Evolutionary conservation across 371 early-diverging fungal species (phyloP).

Genomic region (Actinomucor elegans): DNA sequence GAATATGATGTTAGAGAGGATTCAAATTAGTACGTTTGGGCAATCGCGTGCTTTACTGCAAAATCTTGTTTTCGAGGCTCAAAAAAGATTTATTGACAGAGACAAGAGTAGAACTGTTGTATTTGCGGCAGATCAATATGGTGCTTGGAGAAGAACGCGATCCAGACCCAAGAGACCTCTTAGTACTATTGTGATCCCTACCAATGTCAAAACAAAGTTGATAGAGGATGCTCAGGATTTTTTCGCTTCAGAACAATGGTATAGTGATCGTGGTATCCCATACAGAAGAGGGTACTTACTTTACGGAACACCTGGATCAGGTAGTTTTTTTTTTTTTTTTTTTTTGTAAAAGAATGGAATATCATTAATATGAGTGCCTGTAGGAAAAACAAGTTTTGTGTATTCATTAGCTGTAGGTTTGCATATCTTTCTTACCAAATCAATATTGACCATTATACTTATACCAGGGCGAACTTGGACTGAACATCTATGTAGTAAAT

Average conservation of each 20-base stretch:
- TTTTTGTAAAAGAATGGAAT: conserved; percentile 49
- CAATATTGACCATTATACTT: neutral
- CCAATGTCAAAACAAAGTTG: conserved; percentile 59
- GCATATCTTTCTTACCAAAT: neutral
- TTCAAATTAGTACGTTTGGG: conserved; percentile 63
- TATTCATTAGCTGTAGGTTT: conserved; percentile 83
- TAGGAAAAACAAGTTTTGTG: conserved; percentile 95
- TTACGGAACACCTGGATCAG: conserved; percentile 73
- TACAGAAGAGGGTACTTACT: conserved; percentile 84
- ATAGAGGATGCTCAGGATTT: conserved; percentile 80
- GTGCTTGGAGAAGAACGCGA: conserved; percentile 60
- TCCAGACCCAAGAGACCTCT: conserved; percentile 60
- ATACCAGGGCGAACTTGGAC: conserved; percentile 75
- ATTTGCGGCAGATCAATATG: conserved; percentile 68
- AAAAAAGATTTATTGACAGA: conserved; percentile 52
- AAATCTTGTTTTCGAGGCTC: conserved; percentile 56
- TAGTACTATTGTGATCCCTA: conserved; percentile 65
- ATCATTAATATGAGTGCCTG: conserved; percentile 43
- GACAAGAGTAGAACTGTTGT: conserved; percentile 65
- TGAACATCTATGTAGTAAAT: conserved; percentile 93
- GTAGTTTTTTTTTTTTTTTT: too few relatives aligned
- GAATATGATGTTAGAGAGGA: conserved; percentile 47
- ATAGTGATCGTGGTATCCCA: conserved; percentile 88
- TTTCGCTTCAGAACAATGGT: conserved; percentile 80
- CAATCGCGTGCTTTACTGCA: conserved; percentile 53